Evolutionary conservation across 192 early-diverging fungal species (phyloP), one percentile per base, ranked within the genome.

Genomic region (Podila epicladia): DNA sequence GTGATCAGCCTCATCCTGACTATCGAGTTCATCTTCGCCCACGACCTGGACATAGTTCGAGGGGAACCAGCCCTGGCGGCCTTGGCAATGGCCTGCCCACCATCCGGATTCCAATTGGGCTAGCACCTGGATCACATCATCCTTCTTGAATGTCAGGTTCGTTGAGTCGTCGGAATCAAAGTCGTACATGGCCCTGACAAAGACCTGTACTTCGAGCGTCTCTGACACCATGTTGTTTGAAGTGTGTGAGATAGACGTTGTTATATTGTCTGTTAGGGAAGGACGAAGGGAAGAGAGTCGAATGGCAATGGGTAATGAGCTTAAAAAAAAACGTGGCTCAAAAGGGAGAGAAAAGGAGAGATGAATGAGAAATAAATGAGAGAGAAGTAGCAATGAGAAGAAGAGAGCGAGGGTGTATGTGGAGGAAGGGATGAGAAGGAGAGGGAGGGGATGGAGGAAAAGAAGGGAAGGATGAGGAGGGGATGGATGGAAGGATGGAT

Each of bases 1-100:
- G 1, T 50, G 41, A 7, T 74, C 72, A 28, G 28, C 50, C 59
- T 88, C 86, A 60, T 66, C 58, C 77, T 85, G 83, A 24, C 84
- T 65, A 65, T 86, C 82, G 4, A 85, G 87, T 62, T 89, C 87
- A 69, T 85, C 89, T 28, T 89, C 78, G 2, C 88, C 83, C 19
- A 93, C 63, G 58, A 87, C 84, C 72, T 88, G 82, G 49, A 95
- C 92, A 85, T 94, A 95, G 85, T 96, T 95, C 31, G 91, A 92
- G 12, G 95, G 95, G 85, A 96, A 96, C 94, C 95, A 94, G 26
- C 97, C 97, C 55, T 95, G 89, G 70, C 90, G 83, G 58, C 87
- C 91, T 62, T 88, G 87, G 74, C 91, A 93, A 65, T 92, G 77
- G 19, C 98, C 98, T 72, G 97, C 96, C 98, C 98, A 99, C 98